Percentiles rank a stretch among this genome's conserved stretches.
Conservation (phyloP, 2,329 filamentous ascomycete genomes). For the Ceratocystis colombiana region DNA sequence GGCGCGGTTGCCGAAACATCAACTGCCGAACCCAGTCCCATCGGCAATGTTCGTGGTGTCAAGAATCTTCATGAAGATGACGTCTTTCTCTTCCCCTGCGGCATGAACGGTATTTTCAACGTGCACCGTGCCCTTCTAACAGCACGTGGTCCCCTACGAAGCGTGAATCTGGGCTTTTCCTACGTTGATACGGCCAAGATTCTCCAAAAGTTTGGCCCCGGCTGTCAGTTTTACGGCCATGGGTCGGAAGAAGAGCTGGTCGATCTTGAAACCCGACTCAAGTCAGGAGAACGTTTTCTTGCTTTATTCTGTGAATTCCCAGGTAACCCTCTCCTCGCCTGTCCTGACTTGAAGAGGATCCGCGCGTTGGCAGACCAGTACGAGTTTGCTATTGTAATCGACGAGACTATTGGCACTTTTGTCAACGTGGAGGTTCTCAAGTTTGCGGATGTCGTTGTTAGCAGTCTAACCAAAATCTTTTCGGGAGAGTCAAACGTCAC, state of each 20-base stretch:
- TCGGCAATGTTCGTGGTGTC: conserved; percentile 43
- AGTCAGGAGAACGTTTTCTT: conserved; percentile 64
- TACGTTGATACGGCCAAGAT: conserved; percentile 97
- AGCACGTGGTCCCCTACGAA: conserved; percentile 55
- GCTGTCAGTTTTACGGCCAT: conserved; percentile 77
- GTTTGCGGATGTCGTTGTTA: conserved; percentile 83
- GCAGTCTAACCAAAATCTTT: conserved; percentile 93
- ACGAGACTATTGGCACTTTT: conserved; percentile 95
- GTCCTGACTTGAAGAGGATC: conserved; percentile 76
- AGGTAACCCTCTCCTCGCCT: conserved; percentile 76
- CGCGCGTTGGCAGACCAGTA: conserved; percentile 68
- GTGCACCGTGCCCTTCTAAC: conserved; percentile 64
- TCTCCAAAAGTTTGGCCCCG: conserved; percentile 84
- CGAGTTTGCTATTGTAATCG: conserved; percentile 81
- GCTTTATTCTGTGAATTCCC: conserved; percentile 92
- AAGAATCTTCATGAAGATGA: conserved; percentile 69
- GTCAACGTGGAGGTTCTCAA: conserved; percentile 89
- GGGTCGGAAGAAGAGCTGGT: conserved; percentile 70
- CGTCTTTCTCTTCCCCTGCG: conserved; percentile 76
- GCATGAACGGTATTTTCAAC: conserved; percentile 94
- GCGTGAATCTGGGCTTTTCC: conserved; percentile 90
- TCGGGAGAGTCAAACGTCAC: conserved; percentile 97
- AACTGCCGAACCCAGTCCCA: conserved; percentile 27
- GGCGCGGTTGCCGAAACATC: conserved; percentile 63
- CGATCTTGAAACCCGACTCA: conserved; percentile 63